phyloP scores from a whole-genome alignment of 768 basidiomycete species.

The Amylocystis lapponica region DNA sequence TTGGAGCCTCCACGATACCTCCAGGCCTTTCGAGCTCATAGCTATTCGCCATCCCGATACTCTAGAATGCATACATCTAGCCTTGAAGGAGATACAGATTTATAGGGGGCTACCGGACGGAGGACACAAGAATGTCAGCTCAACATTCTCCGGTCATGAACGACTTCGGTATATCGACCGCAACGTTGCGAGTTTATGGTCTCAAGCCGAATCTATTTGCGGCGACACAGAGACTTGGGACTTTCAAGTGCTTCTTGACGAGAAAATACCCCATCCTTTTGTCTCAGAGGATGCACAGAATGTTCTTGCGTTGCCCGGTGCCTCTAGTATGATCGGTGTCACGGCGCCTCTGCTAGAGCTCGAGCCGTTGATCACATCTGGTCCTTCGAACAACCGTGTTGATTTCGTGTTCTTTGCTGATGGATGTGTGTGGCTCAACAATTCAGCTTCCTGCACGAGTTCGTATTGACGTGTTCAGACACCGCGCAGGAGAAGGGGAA shows the following conservation, averaged over 20 bases:
- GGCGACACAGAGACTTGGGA: background rate
- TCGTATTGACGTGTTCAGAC: conserved; percentile 37
- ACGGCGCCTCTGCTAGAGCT: conserved; percentile 44
- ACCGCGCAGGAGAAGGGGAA: conserved; percentile 47
- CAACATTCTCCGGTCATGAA: conserved; percentile 10
- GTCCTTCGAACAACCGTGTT: conserved; percentile 58
- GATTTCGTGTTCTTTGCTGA: conserved; percentile 76
- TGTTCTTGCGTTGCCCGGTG: background rate
- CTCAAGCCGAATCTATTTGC: conserved; percentile 4
- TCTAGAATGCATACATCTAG: conserved; percentile 12
- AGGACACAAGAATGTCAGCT: background rate
- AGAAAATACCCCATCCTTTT: background rate
- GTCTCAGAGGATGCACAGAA: background rate
- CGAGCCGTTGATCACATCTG: conserved; percentile 53
- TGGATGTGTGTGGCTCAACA: conserved; percentile 51
- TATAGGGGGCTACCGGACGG: conserved; percentile 8
- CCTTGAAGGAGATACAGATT: conserved; percentile 8
- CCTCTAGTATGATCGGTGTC: background rate
- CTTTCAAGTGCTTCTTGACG: background rate
- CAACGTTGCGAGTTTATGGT: conserved; percentile 2
- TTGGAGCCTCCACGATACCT: background rate
- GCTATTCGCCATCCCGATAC: conserved; percentile 9
- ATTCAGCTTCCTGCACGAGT: background rate
- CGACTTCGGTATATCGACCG: conserved; percentile 10
- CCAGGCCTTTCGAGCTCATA: conserved; percentile 16